Evolutionary conservation across 2,329 filamentous ascomycete genomes (phyloP).

Genomic region (Talaromyces rugulosus): DNA sequence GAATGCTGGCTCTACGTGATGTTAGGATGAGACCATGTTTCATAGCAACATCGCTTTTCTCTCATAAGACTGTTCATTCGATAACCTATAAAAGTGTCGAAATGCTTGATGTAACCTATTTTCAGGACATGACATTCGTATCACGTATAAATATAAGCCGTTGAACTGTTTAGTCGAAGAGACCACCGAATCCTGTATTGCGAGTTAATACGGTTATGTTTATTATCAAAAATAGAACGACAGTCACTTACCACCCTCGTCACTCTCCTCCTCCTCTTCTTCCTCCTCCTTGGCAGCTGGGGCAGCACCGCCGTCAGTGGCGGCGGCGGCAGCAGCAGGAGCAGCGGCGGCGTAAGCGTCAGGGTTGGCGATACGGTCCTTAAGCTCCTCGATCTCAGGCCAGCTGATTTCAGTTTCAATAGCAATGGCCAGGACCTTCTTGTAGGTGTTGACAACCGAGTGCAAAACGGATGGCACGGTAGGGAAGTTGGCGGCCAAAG

Average conservation of each 20-base stretch:
- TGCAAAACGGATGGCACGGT: slow-evolving; percentile 95
- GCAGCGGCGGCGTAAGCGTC: slow-evolving; percentile 87
- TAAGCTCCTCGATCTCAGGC: slow-evolving; percentile 94
- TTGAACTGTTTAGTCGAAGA: slow-evolving; percentile 60
- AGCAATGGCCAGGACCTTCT: slow-evolving; percentile 85
- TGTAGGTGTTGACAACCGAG: slow-evolving; percentile 96
- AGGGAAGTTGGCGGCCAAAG: slow-evolving; percentile 89
- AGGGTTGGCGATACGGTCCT: slow-evolving; percentile 99
- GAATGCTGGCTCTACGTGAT: slow-evolving; percentile 6
- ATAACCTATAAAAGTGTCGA: slow-evolving; percentile 30
- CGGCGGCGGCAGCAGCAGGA: slow-evolving; percentile 60
- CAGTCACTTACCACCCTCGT: slow-evolving; percentile 46
- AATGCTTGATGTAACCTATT: slow-evolving; percentile 27
- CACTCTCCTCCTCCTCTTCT: slow-evolving; percentile 64
- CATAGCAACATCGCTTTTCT: background rate
- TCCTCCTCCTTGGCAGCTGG: slow-evolving; percentile 53
- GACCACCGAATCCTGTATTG: slow-evolving; percentile 66
- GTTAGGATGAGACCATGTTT: background rate
- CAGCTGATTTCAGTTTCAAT: slow-evolving; percentile 87
- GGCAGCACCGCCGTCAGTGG: slow-evolving; percentile 48
- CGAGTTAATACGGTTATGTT: slow-evolving; percentile 34
- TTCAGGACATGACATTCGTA: slow-evolving; percentile 36
- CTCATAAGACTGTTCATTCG: slow-evolving; percentile 17
- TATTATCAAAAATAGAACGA: background rate
- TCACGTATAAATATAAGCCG: slow-evolving; percentile 18